These are phyloP conservation scores for Lactuca sativa DNA, from an alignment of 129 eudicot species.

Conservation along the genomic window DNA sequence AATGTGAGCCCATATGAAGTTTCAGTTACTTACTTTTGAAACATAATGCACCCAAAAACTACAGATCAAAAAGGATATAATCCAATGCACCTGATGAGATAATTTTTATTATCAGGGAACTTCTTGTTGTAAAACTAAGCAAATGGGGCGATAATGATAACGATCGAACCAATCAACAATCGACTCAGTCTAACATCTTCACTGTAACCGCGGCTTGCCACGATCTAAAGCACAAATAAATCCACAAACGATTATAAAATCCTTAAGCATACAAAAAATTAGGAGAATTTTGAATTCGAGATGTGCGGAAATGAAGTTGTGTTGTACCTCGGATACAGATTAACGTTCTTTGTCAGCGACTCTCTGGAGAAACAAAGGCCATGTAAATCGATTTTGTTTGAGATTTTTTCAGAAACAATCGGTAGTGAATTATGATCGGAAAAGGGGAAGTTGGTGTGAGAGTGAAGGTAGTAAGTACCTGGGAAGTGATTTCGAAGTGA, in stretches of 20 bases:
- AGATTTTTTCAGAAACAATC: not conserved
- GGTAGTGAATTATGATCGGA: not conserved
- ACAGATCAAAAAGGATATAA: conserved; percentile 69
- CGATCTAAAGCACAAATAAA: conserved; percentile 45
- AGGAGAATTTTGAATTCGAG: conserved; percentile 13
- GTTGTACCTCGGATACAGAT: not conserved
- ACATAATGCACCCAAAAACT: conserved; percentile 1
- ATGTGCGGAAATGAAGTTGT: not conserved
- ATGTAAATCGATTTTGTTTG: not conserved
- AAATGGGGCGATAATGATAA: conserved; percentile 70
- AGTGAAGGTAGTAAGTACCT: conserved; percentile 35
- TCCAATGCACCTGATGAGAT: conserved; percentile 72
- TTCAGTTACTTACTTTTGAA: not conserved
- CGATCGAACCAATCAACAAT: conserved; percentile 70
- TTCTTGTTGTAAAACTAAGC: conserved; percentile 93
- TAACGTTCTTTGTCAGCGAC: no score
- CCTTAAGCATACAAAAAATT: not conserved
- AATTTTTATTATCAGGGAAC: conserved; percentile 79
- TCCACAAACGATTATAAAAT: not conserved
- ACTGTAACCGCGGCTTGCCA: conserved; percentile 65
- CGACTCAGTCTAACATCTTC: conserved; percentile 89
- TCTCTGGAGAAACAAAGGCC: no score
- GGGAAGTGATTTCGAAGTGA: conserved; percentile 69
- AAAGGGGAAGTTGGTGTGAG: not conserved
- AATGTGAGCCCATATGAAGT: not conserved